Evolutionary conservation across 2,329 filamentous ascomycete species (phyloP), one percentile per base, ranked within the genome.

Genomic region (Cucurbitaria berberidis): DNA sequence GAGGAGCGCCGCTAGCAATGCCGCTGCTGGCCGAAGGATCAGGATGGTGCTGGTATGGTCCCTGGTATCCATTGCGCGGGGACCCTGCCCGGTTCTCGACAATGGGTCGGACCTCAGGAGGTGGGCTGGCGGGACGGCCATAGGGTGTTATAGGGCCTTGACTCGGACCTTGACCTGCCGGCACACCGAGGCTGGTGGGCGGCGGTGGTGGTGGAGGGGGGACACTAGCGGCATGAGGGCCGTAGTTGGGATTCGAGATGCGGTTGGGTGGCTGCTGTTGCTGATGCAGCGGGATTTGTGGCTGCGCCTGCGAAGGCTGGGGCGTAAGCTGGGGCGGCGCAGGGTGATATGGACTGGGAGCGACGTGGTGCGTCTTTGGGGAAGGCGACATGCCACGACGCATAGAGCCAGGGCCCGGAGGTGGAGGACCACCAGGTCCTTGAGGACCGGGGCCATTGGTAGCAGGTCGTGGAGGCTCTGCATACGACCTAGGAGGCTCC

Each of bases 51-150:
- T 89, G 81, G 69, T 91, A 96, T 60, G 88, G 89, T 58, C 90
- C 90, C 67, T 93, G 90, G 68, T 95, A 96, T 7, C 86, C 87
- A 34, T 91, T 89, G 68, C 92, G 93, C 53, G 93, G 93, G n/a
- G 93, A 97, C n/a, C 90, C 86, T 76, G 93, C 89, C 55, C 90
- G 87, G 69, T 89, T 91, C 62, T 96, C 93, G 61, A 93, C 85
- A 59, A 95, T 83, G 1, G 89, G 89, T 46, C 92, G 86, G 41
- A 92, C 87, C 62, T 97, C 93, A 45, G 89, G 86, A n/a, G 90
- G 86, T 54, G 93, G 90, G 73, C 90, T 96, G 66, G 86, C 86
- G 26, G 87, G 85, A 52, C 84, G 81, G 51, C 88, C 86, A 78
- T 93, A 96, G 1, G 66, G 62, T 64, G 90, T 88, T 65, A 91